Percentiles rank a stretch among this genome's conserved stretches.
Evolutionary conservation across 2,329 filamentous ascomycete species (phyloP).

Genomic region (Claviceps africana): DNA sequence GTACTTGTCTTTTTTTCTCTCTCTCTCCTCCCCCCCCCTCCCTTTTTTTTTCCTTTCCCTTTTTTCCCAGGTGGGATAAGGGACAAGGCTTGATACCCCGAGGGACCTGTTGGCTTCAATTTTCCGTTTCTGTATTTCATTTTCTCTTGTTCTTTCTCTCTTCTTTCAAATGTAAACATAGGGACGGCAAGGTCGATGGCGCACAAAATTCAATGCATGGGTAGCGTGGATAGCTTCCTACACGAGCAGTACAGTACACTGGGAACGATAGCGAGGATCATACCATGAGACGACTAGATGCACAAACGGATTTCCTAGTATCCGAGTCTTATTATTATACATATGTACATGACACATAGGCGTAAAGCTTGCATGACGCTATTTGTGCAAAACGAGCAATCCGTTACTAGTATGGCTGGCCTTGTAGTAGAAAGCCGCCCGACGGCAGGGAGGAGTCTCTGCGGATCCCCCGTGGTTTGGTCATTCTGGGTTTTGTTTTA

Average conservation of each 20-base stretch:
- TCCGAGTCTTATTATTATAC: background rate
- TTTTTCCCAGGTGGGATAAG: constrained; percentile 1
- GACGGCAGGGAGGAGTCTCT: background rate
- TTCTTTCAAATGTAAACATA: background rate
- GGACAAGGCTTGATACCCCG: constrained; percentile 26
- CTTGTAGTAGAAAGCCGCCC: background rate
- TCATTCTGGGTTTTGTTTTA: background rate
- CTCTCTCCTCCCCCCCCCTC: too few relatives aligned
- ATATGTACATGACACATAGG: background rate
- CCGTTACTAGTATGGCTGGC: background rate
- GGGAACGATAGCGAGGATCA: background rate
- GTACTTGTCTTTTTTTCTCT: background rate
- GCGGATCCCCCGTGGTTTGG: background rate
- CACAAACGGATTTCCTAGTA: background rate
- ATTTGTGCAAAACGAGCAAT: background rate
- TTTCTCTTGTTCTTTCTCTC: background rate
- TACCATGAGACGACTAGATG: background rate
- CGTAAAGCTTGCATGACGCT: background rate
- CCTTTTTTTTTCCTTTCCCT: background rate
- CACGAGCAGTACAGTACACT: background rate
- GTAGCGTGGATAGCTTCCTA: background rate
- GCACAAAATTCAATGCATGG: constrained; percentile 2
- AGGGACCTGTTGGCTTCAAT: constrained; percentile 13
- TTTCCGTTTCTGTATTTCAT: constrained; percentile 1
- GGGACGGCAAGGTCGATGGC: background rate